Evolutionary conservation across 2,329 filamentous ascomycete species (phyloP).

Genomic region (Xylaria sp.): DNA sequence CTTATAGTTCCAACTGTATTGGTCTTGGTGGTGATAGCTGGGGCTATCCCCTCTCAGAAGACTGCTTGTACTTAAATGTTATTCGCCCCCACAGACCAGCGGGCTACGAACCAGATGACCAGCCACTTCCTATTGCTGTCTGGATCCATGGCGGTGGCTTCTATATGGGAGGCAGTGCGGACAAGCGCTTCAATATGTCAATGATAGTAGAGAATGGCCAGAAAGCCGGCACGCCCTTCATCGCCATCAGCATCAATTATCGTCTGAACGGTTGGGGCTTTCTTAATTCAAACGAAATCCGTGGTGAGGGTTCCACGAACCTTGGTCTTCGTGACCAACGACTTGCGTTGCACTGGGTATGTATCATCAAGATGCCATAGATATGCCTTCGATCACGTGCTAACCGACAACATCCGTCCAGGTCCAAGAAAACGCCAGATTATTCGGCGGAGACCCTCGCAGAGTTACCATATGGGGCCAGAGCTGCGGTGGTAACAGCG

Average conservation of each 20-base stretch:
- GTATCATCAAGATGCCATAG: no score
- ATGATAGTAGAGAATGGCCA: conserved; percentile 20
- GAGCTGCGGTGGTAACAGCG: conserved; percentile 8
- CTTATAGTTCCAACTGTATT: conserved; percentile 1
- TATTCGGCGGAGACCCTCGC: conserved; percentile 13
- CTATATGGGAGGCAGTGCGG: conserved; percentile 17
- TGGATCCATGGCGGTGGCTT: conserved; percentile 17
- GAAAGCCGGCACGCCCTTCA: conserved; percentile 15
- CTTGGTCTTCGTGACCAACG: conserved; percentile 18
- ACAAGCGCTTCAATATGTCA: conserved; percentile 23
- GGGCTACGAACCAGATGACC: background rate
- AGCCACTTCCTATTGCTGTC: conserved; percentile 7
- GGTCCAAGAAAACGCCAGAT: conserved; percentile 11
- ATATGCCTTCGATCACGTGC: no score
- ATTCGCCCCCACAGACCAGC: conserved; percentile 12
- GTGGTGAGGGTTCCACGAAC: conserved; percentile 4
- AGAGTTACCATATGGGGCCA: conserved; percentile 18
- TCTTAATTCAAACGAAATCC: conserved; percentile 9
- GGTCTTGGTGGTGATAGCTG: conserved; percentile 20
- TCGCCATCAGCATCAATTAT: conserved; percentile 17
- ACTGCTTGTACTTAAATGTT: conserved; percentile 21
- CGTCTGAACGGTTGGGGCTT: conserved; percentile 10
- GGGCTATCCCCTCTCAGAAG: conserved; percentile 12
- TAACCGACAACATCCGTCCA: no score
- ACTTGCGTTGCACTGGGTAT: conserved; percentile 10